Evolutionary conservation across 805 yeast genomes (phyloP).

Genomic region (Candida patagonica): DNA sequence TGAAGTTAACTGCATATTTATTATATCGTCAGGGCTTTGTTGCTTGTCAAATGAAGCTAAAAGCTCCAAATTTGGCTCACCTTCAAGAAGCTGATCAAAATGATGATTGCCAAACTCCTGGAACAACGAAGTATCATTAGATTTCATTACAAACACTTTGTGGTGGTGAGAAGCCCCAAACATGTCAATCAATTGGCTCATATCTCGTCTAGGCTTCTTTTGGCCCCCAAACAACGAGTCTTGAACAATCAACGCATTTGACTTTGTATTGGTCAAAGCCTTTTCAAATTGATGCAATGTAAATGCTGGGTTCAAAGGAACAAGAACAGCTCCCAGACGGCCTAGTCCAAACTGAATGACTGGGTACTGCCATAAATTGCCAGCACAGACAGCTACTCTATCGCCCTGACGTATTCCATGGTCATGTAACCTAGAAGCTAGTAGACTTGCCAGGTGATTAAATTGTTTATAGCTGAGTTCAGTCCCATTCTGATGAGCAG

Average conservation of each 20-base stretch:
- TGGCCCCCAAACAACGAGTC: constrained; percentile 13
- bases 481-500: constrained; percentile 16
- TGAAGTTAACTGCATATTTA: constrained; percentile 27
- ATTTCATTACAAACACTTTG: constrained; percentile 1
- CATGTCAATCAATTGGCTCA: constrained; percentile 6
- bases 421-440: constrained; percentile 17
- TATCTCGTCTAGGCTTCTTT: constrained; percentile 13
- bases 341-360: constrained; percentile 23
- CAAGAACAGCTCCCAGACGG: constrained; percentile 22
- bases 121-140: not conserved
- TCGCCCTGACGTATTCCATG: constrained; percentile 18
- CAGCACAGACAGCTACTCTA: constrained; percentile 23
- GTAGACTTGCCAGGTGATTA: constrained; percentile 11
- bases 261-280: constrained; percentile 19
- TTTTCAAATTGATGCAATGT: constrained; percentile 20
- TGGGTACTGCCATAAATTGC: constrained; percentile 24
- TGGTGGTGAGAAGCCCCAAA: not conserved
- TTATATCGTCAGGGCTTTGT: constrained; percentile 14
- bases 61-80: not conserved
- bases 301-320: constrained; percentile 26
- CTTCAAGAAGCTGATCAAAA: constrained; percentile 4
- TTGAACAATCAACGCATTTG: constrained; percentile 20
- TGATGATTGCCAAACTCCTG: constrained; percentile 3
- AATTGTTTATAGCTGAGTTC: constrained; percentile 15
- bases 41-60: not conserved